Evolutionary conservation across 345 rosid species (phyloP), one percentile per base, ranked within the genome.

Genomic region (Corchorus olitorius): DNA sequence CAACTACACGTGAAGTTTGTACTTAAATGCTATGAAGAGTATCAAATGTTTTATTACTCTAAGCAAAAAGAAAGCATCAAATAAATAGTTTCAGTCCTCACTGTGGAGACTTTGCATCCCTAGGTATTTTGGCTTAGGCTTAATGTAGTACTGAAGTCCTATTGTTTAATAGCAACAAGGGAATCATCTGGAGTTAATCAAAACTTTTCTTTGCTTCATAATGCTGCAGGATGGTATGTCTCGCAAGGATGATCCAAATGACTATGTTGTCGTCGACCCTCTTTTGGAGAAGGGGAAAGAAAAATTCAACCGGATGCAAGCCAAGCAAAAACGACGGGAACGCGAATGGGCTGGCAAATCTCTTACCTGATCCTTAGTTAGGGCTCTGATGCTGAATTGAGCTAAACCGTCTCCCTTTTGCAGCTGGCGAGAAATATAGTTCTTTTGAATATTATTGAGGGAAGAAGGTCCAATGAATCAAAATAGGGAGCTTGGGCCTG

Each of bases 301-400:
- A 77, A 96, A 96, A 78, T 96, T 96, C 83, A 96, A 96, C 81
- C 83, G 80, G 80, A 94, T 94, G 92, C 92, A 83, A 84, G 97
- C 99, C 73, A 92, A 92, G 83, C 95, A 91, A 78, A 96, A 94
- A 82, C 86, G 90, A 70, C 77, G 78, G 70, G 94, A 87, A 48
- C 85, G 96, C 27, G 99, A 96, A 87, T 94, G 98, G 98, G 97
- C 98, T 55, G 95, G 99, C 48, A 88, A 83, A 74, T 92, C 98
- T 81, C 98, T 96, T 77, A 89, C 90, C 46, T 96, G 88, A 92
- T 55, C 61, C 46, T 70, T 43, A 39, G 27, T 27, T 0, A 34
- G n/a, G 56, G 55, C 71, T 17, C 71, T 17, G 34, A 65, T 73
- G 41, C 43, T 77, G 48, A 15, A 41, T 20, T 58, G 41, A 55